Evolutionary conservation across 2,329 filamentous ascomycete species (phyloP), one percentile per base, ranked within the genome.

Genomic region (Cladosporium sp.): DNA sequence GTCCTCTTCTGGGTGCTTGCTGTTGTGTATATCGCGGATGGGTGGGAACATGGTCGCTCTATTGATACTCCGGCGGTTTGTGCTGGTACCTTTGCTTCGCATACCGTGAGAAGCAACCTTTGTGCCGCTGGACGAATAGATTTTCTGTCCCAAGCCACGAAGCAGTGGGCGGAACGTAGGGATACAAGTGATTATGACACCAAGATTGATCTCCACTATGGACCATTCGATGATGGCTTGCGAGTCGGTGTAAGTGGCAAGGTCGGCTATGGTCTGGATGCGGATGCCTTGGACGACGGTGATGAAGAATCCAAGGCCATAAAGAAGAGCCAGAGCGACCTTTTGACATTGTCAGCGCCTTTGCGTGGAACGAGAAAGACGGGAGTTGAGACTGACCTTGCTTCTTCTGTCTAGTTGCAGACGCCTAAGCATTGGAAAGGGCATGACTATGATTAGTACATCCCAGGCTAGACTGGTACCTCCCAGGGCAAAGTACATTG

Each of bases 221-320:
- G 78, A 80, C 78, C 78, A 81, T 36, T 76, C 70, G 51, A 80
- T 74, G 19, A 76, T 66, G 1, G 66, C 60, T 5, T 75, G 70
- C 2, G 74, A 78, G 66, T 82, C 77, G 43, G 77, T 74, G 59
- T 78, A 78, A 64, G 76, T 77, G 25, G 66, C 62, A 3, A 81
- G 73, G 15, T 70, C 73, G 37, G 72, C 71, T 60, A 82, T 76
- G n/a, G 76, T 80, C 58, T 77, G 74, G 59, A 82, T 78, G 15
- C 80, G 80, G 60, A 82, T 73, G 59, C 80, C 75, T 63, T 82
- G 80, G 56, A 82, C 78, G 50, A 79, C 61, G 5, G 77, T 80
- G 49, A 82, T 75, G 68, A 82, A 82, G 55, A 78, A 68, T n/a
- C 80, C 80, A 22, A 83, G 72, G 2, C 72, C 71, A 64, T 82